A percentile compares a stretch with the other conserved stretches of the same genome.
These are phyloP conservation scores for Taphrina deformans DNA, from an alignment of 1,139 yeast genomes.

Conservation along the genomic window DNA sequence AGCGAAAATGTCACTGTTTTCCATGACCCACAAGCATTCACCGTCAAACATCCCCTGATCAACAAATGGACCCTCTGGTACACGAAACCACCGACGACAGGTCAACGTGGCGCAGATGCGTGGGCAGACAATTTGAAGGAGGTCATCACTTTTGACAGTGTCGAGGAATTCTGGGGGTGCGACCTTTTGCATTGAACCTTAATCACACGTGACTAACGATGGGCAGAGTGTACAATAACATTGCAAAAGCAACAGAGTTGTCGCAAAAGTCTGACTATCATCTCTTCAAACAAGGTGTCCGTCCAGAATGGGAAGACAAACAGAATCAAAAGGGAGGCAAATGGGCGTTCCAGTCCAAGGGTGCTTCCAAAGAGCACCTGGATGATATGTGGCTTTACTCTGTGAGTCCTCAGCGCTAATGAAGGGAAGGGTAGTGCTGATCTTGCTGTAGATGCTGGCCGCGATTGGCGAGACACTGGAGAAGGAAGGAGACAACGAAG, in stretches of 20 bases:
- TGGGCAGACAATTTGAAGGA: slow-evolving; percentile 95
- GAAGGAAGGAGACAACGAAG: slow-evolving; percentile 57
- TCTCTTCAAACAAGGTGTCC: slow-evolving; percentile 87
- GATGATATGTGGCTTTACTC: slow-evolving; percentile 80
- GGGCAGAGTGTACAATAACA: slow-evolving; percentile 68
- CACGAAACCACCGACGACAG: slow-evolving; percentile 81
- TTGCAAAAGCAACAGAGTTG: slow-evolving; percentile 87
- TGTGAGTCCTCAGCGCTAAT: slow-evolving; percentile 31
- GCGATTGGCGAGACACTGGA: slow-evolving; percentile 96
- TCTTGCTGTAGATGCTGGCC: slow-evolving; percentile 58
- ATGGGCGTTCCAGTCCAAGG: slow-evolving; percentile 80
- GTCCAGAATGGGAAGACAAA: slow-evolving; percentile 98
- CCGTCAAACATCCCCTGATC: slow-evolving; percentile 86
- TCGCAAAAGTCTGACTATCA: slow-evolving; percentile 94
- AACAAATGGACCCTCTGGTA: slow-evolving; percentile 97
- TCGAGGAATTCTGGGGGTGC: slow-evolving; percentile 96
- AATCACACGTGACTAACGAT: background rate
- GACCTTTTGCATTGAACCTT: background rate
- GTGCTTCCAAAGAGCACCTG: slow-evolving; percentile 60
- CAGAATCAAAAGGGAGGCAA: slow-evolving; percentile 89
- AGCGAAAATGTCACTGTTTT: slow-evolving; percentile 54
- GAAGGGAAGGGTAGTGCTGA: background rate
- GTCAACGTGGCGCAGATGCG: slow-evolving; percentile 57
- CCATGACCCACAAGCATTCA: slow-evolving; percentile 67
- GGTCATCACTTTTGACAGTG: slow-evolving; percentile 85